A percentile compares a stretch with the other conserved stretches of the same genome.
Evolutionary conservation across 148 eudicot genomes (phyloP).

Genomic region (Cornus controversa): DNA sequence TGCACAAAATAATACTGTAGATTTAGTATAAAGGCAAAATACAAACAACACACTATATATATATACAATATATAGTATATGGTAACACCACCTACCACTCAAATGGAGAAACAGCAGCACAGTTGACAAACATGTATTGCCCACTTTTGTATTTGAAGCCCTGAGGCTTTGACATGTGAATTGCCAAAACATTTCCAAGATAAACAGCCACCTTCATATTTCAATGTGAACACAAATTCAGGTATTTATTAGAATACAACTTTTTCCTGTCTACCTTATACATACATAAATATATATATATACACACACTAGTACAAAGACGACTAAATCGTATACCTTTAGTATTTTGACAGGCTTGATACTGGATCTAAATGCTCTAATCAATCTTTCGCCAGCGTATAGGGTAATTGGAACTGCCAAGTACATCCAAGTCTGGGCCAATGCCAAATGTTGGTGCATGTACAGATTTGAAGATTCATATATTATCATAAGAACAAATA

Average conservation of each 20-base stretch:
- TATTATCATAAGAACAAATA: not conserved
- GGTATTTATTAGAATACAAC: too few relatives aligned
- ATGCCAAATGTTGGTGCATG: not conserved
- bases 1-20: too few relatives aligned
- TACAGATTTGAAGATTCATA: not conserved
- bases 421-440: constrained; percentile 47
- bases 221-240: not conserved
- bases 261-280: too few relatives aligned
- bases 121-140: constrained; percentile 46
- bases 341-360: constrained; percentile 38
- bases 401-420: constrained; percentile 31
- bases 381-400: constrained; percentile 35
- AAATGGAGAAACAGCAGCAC: constrained; percentile 48
- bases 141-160: constrained; percentile 46
- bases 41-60: too few relatives aligned
- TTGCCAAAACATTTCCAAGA: constrained; percentile 41
- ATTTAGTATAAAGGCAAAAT: too few relatives aligned
- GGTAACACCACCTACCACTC: constrained; percentile 28
- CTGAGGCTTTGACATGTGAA: constrained; percentile 48
- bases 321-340: constrained; percentile 23
- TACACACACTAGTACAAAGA: too few relatives aligned
- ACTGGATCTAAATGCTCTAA: constrained; percentile 36
- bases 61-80: not conserved
- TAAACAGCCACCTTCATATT: constrained; percentile 37
- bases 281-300: too few relatives aligned